phyloP scores from a whole-genome alignment of 2,329 filamentous ascomycete genomes.

The Penicillium sp. region DNA sequence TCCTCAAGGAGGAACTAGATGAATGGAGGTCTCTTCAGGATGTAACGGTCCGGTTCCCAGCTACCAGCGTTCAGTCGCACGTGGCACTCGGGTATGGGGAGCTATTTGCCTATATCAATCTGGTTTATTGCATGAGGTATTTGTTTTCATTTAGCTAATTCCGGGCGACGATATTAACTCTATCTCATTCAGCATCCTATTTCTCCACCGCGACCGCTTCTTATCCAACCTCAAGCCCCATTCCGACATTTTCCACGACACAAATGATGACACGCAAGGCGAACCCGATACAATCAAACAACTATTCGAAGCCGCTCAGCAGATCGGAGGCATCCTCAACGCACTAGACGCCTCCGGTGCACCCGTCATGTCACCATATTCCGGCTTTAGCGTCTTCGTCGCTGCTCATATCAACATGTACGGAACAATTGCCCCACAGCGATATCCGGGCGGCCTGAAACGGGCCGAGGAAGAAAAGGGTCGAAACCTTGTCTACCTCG shows the following conservation, averaged over 20 bases:
- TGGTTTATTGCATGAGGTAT: conserved; percentile 40
- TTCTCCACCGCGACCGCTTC: conserved; percentile 35
- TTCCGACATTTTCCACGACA: conserved; percentile 21
- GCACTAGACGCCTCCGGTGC: conserved; percentile 32
- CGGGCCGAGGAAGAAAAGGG: conserved; percentile 33
- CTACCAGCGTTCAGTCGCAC: conserved; percentile 35
- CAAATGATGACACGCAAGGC: conserved; percentile 13
- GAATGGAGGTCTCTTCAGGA: conserved; percentile 38
- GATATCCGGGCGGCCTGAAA: conserved; percentile 33
- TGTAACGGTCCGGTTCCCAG: conserved; percentile 32
- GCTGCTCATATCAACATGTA: conserved; percentile 41
- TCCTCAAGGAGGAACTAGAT: conserved; percentile 33
- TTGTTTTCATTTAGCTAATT: background rate
- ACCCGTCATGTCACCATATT: conserved; percentile 37
- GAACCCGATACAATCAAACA: conserved; percentile 28
- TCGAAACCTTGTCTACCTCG: conserved; percentile 33
- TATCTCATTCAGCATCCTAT: conserved; percentile 26
- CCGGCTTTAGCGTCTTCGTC: conserved; percentile 39
- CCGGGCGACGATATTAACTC: background rate
- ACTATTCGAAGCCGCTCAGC: conserved; percentile 34
- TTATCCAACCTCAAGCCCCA: conserved; percentile 31
- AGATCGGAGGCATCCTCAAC: conserved; percentile 31
- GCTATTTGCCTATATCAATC: conserved; percentile 39
- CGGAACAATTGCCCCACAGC: conserved; percentile 32
- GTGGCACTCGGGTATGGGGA: conserved; percentile 37